These are phyloP conservation scores for Collybia nuda DNA, from an alignment of 768 basidiomycete genomes.

Conservation along the genomic window DNA sequence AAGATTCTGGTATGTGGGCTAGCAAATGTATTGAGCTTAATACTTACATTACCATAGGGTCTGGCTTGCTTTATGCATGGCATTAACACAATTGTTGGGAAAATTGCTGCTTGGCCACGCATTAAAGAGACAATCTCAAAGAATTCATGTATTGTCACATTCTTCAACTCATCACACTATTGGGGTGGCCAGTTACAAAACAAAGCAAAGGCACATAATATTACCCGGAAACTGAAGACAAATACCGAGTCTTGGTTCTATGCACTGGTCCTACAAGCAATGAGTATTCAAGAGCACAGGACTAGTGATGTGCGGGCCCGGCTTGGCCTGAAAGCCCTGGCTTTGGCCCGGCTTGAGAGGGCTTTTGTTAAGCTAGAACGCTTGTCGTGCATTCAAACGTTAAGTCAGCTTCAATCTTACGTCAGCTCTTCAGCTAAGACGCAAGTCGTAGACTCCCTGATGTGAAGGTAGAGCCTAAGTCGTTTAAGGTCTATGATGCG, in stretches of 20 bases:
- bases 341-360: no score
- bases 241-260: constrained; percentile 19
- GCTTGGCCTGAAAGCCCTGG: no score
- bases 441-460: no score
- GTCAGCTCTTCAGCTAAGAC: no score
- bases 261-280: constrained; percentile 15
- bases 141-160: constrained; percentile 14
- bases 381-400: no score
- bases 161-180: constrained; percentile 24
- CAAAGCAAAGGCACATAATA: constrained; percentile 5
- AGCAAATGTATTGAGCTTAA: constrained; percentile 20
- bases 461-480: no score
- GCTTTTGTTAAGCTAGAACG: no score
- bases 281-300: constrained; percentile 8
- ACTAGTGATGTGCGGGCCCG: no score
- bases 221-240: constrained; percentile 13
- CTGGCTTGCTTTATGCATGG: constrained; percentile 9
- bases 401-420: no score
- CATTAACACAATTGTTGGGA: constrained; percentile 17
- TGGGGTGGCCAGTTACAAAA: constrained; percentile 23
- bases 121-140: background rate
- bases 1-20: constrained; percentile 26
- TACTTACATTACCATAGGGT: background rate
- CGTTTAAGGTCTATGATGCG: no score
- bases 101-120: background rate